Evolutionary conservation across 352 stramenopile genomes (phyloP).

Genomic region (Pythium apleroticum): DNA sequence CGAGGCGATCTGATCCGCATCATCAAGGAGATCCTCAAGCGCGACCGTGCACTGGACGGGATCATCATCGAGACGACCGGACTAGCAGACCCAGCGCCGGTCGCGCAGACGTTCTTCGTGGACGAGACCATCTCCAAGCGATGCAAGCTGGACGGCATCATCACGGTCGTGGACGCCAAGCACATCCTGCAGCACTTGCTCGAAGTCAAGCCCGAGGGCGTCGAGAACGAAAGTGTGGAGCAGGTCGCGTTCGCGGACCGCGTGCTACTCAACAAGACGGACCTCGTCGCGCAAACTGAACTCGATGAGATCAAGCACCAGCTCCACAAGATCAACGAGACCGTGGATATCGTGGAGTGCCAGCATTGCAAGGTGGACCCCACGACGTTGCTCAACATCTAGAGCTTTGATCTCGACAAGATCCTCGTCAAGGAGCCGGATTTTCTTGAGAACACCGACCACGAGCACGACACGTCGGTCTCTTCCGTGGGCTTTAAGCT

Average conservation of each 20-base stretch:
- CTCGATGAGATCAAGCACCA: conserved; percentile 74
- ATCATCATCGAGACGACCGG: conserved; percentile 94
- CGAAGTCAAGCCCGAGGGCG: conserved; percentile 25
- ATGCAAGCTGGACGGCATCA: conserved; percentile 91
- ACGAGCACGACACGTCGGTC: conserved; percentile 44
- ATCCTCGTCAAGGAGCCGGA: conserved; percentile 51
- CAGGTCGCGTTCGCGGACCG: conserved; percentile 96
- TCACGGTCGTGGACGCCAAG: conserved; percentile 96
- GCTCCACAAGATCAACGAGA: conserved; percentile 56
- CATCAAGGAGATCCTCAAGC: conserved; percentile 71
- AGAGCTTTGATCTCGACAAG: conserved; percentile 83
- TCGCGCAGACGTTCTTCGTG: conserved; percentile 92
- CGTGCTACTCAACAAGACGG: conserved; percentile 93
- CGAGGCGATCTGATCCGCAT: conserved; percentile 62
- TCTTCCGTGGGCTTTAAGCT: conserved; percentile 43
- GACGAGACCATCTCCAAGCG: conserved; percentile 39
- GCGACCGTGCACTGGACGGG: conserved; percentile 82
- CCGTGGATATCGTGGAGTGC: conserved; percentile 47
- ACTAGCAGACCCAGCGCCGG: conserved; percentile 92
- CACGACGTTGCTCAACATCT: conserved; percentile 77
- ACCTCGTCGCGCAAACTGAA: conserved; percentile 60
- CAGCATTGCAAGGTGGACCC: conserved; percentile 59
- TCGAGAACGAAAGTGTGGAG: conserved; percentile 43
- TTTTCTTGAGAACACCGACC: conserved; percentile 45
- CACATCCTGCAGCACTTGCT: conserved; percentile 62